A percentile compares a stretch with the other conserved stretches of the same genome.
phyloP scores from a whole-genome alignment of 768 basidiomycete species.

The Lactarius pseudohatsudake region DNA sequence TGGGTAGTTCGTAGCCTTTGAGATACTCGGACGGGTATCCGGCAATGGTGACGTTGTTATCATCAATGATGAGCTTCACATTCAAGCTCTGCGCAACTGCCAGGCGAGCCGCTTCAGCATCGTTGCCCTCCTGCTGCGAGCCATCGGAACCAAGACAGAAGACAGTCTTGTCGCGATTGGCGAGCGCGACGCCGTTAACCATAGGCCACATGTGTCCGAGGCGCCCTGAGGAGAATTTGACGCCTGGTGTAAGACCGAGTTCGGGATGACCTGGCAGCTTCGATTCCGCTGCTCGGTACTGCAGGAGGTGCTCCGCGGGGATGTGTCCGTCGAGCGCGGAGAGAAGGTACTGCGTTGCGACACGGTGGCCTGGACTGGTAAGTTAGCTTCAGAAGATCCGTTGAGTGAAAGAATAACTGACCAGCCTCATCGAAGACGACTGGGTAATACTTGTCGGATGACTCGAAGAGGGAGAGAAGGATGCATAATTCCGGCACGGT shows the following conservation, averaged over 20 bases:
- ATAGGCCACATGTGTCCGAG: slow-evolving; percentile 90
- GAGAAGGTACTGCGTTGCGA: slow-evolving; percentile 86
- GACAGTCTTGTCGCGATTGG: slow-evolving; percentile 71
- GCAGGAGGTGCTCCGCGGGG: slow-evolving; percentile 73
- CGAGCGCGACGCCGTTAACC: slow-evolving; percentile 82
- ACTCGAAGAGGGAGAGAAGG: slow-evolving; percentile 69
- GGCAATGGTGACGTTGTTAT: slow-evolving; percentile 92
- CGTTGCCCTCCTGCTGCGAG: slow-evolving; percentile 89
- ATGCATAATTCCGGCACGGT: slow-evolving; percentile 87
- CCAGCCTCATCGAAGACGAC: slow-evolving; percentile 82
- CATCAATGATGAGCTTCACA: slow-evolving; percentile 84
- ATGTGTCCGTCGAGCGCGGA: slow-evolving; percentile 73
- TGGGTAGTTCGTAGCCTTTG: slow-evolving; percentile 67
- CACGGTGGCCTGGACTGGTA: slow-evolving; percentile 66
- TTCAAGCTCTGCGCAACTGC: slow-evolving; percentile 83
- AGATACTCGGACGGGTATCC: slow-evolving; percentile 87
- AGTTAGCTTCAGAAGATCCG: slow-evolving; percentile 14
- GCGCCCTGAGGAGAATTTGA: slow-evolving; percentile 93
- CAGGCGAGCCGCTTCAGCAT: slow-evolving; percentile 85
- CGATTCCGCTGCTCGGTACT: slow-evolving; percentile 84
- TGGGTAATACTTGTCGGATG: slow-evolving; percentile 60
- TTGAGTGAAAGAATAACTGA: slow-evolving; percentile 37
- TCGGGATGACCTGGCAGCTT: slow-evolving; percentile 90
- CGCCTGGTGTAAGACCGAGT: slow-evolving; percentile 85
- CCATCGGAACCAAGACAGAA: slow-evolving; percentile 89